Evolutionary conservation across 2,329 filamentous ascomycete species (phyloP).

Genomic region (Epichloe hybrida): DNA sequence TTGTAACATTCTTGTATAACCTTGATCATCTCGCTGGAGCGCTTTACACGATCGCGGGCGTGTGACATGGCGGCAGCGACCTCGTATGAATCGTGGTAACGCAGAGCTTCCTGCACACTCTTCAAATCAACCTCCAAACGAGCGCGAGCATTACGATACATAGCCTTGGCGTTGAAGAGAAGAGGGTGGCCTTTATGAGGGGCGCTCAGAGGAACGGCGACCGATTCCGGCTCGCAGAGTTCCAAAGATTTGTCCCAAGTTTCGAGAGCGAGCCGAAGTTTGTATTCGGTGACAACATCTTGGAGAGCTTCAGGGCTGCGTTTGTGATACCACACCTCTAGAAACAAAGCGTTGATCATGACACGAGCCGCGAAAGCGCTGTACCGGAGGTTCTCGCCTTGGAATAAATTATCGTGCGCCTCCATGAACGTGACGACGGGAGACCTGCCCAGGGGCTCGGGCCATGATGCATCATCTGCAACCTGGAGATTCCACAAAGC

Average conservation of each 20-base stretch:
- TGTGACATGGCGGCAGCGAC: slow-evolving; percentile 94
- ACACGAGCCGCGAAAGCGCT: slow-evolving; percentile 94
- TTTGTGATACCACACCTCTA: slow-evolving; percentile 99
- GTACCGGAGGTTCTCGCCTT: slow-evolving; percentile 80
- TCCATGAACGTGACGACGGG: slow-evolving; percentile 78
- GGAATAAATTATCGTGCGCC: slow-evolving; percentile 89
- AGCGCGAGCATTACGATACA: slow-evolving; percentile 87
- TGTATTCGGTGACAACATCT: slow-evolving; percentile 96
- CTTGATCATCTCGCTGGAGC: slow-evolving; percentile 94
- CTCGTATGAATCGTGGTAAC: slow-evolving; percentile 95
- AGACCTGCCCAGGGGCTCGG: slow-evolving; percentile 58
- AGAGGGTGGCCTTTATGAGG: slow-evolving; percentile 93
- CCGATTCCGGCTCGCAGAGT: slow-evolving; percentile 80
- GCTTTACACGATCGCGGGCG: slow-evolving; percentile 84
- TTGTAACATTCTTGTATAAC: slow-evolving; percentile 96
- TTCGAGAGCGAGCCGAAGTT: slow-evolving; percentile 84
- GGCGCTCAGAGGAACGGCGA: slow-evolving; percentile 78
- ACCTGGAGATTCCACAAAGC: slow-evolving; percentile 83
- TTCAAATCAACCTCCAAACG: slow-evolving; percentile 92
- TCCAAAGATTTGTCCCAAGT: slow-evolving; percentile 98
- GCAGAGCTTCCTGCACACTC: slow-evolving; percentile 85
- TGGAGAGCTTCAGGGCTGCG: slow-evolving; percentile 94
- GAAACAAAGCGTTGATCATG: slow-evolving; percentile 96
- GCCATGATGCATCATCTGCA: slow-evolving; percentile 69
- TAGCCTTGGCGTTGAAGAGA: slow-evolving; percentile 95